Base-by-base conservation (phyloP, 495 filamentous ascomycete genomes). In the Lasiosphaeria miniovina region DNA sequence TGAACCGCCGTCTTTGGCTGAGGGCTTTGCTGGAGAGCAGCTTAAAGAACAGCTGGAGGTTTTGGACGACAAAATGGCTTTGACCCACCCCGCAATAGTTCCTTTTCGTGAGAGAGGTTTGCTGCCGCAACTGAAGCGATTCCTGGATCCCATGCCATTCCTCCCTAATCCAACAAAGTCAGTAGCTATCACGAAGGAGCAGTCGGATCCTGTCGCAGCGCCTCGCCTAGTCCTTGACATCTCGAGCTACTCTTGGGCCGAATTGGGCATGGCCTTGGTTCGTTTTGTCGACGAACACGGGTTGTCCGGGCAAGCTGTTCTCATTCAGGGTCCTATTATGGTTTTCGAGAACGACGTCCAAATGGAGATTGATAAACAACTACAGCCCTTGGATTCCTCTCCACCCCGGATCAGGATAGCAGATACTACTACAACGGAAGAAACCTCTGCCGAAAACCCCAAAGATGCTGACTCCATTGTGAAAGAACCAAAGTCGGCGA, bases 1-100 rank as follows among this genome's bases (percentile, higher is more conserved):
- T 10, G 87, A 92, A 49, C 86, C 90, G 6, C 81, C 91, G 3
- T 90, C 90, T 2, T 74, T 97, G 33, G 93, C 96, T 57, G 93
- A 96, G 67, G 86, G 83, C 4, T 88, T 95, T 60, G 91, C 93
- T 1, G 85, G 84, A 36, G 86, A 94, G 61, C 86, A 93, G 60
- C 75, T 98, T 49, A 85, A 85, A 55, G 78, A 82, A 32, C 79
- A 89, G 4, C 77, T 96, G 6, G 64, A 78, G 53, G 79, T 84
- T 34, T 71, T 96, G 32, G 82, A 82, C n/a, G 94, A 97, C 68
- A 75, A 83, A 12, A 73, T 92, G 33, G 86, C 89, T 12, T 74
- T 91, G 36, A 80, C 79, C 6, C 86, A 89, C 55, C 85, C 86
- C 0, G 77, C 84, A 15, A 88, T 91, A 74, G 81, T 80, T 58